phyloP scores from a whole-genome alignment of 2,329 filamentous ascomycete species.

The Talaromyces sp. region DNA sequence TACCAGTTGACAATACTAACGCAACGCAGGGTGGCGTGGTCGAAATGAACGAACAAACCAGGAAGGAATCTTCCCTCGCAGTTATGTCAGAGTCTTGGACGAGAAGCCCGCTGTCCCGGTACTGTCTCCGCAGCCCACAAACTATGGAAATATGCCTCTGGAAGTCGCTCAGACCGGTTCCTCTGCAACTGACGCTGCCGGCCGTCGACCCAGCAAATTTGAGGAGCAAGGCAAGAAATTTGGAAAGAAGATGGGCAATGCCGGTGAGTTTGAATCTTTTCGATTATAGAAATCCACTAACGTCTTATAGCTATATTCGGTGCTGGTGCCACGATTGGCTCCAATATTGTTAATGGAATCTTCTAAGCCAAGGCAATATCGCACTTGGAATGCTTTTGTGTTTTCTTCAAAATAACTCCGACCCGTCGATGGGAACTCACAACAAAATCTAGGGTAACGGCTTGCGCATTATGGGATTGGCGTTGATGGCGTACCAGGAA shows the following conservation, averaged over 20 bases:
- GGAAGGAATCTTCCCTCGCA: conserved; percentile 93
- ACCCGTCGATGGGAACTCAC: not conserved
- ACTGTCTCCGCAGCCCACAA: conserved; percentile 39
- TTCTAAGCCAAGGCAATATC: conserved; percentile 54
- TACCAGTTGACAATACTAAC: conserved; percentile 18
- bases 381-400: conserved; percentile 1
- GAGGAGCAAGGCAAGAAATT: conserved; percentile 85
- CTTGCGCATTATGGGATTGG: conserved; percentile 29
- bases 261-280: conserved; percentile 39
- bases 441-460: conserved; percentile 18
- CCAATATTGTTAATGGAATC: conserved; percentile 85
- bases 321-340: conserved; percentile 84
- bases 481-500: conserved; percentile 30
- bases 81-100: conserved; percentile 72
- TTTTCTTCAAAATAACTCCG: conserved; percentile 7
- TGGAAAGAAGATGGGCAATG: conserved; percentile 86
- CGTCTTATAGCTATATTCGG: conserved; percentile 69
- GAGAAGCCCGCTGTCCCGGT: conserved; percentile 49
- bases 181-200: conserved; percentile 37
- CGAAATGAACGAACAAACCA: conserved; percentile 74
- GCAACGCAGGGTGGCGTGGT: conserved; percentile 67
- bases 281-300: not conserved
- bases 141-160: conserved; percentile 64
- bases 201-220: conserved; percentile 57
- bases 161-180: conserved; percentile 62